Conservation (phyloP, 495 filamentous ascomycete genomes). For the Sordaria brevicollis region DNA sequence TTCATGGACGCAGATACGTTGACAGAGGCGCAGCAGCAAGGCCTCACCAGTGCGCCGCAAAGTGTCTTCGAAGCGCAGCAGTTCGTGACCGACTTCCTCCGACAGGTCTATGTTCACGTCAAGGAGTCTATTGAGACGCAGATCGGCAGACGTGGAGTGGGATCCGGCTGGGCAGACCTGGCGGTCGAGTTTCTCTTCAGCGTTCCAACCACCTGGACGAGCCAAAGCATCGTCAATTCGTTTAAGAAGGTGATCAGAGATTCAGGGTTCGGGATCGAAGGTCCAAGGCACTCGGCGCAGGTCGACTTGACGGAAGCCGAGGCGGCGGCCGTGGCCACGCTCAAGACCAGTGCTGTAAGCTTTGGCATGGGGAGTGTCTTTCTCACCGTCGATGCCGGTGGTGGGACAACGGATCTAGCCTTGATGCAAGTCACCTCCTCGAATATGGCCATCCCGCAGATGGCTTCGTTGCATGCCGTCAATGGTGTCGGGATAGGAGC, state of each 20-base stretch:
- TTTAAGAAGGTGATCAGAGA: slow-evolving; percentile 39
- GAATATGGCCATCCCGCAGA: slow-evolving; percentile 16
- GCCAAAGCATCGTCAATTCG: slow-evolving; percentile 44
- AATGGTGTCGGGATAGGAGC: slow-evolving; percentile 29
- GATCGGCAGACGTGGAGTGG: slow-evolving; percentile 22
- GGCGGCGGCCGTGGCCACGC: slow-evolving; percentile 48
- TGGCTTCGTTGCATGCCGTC: slow-evolving; percentile 26
- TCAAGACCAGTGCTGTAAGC: slow-evolving; percentile 22
- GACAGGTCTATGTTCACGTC: slow-evolving; percentile 45
- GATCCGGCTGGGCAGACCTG: slow-evolving; percentile 33
- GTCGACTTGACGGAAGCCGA: slow-evolving; percentile 63
- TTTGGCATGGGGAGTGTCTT: slow-evolving; percentile 23
- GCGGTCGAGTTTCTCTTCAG: slow-evolving; percentile 56
- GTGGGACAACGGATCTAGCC: slow-evolving; percentile 28
- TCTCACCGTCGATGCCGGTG: slow-evolving; percentile 27
- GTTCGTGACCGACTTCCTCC: slow-evolving; percentile 46
- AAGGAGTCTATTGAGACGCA: slow-evolving; percentile 34
- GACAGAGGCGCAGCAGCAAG: slow-evolving; percentile 25
- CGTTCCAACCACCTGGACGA: slow-evolving; percentile 59
- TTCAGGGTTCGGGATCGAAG: slow-evolving; percentile 42
- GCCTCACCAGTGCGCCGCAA: slow-evolving; percentile 17
- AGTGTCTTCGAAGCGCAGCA: slow-evolving; percentile 37
- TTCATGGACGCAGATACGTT: slow-evolving; percentile 38
- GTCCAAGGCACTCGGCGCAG: slow-evolving; percentile 32
- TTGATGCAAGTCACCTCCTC: slow-evolving; percentile 25